A percentile compares a stretch with the other conserved stretches of the same genome.
Conservation (phyloP, 176 grass and related monocot genomes). For the Saccharum officinarum region DNA sequence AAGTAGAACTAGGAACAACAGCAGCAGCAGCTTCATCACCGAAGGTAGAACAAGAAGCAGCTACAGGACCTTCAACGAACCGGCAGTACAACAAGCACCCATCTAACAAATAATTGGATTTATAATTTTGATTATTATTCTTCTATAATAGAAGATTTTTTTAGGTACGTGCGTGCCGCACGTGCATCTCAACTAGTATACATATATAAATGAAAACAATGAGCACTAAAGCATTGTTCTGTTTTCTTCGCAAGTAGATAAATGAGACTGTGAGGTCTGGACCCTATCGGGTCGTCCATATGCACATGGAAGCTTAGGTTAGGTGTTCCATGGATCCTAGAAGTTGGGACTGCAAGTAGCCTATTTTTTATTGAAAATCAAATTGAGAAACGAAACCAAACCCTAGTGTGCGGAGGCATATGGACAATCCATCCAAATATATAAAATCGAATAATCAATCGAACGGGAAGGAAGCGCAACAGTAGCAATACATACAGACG, state of each 20-base stretch:
- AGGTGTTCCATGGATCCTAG: background rate
- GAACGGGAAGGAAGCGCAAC: background rate
- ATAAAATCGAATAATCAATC: background rate
- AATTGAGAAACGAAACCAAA: background rate
- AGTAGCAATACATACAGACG: background rate
- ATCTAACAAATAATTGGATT: too few species aligned
- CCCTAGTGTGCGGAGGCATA: background rate
- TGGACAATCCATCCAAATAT: background rate
- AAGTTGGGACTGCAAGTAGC: background rate
- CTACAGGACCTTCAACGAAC: background rate
- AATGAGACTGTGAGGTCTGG: background rate
- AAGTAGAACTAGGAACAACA: background rate
- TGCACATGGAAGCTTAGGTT: background rate
- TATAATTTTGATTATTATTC: too few species aligned
- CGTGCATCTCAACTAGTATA: background rate
- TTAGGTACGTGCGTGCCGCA: too few species aligned
- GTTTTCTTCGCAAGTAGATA: background rate
- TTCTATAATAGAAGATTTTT: too few species aligned
- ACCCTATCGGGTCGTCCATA: too few species aligned
- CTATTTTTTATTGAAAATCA: too few species aligned
- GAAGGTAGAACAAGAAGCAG: conserved; percentile 35
- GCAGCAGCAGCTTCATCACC: background rate
- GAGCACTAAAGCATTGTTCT: background rate
- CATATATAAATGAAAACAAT: background rate
- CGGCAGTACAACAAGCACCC: too few species aligned